These are phyloP conservation scores for Solanum lycopersicoides DNA, from an alignment of 257 asterid genomes.

Conservation along the genomic window DNA sequence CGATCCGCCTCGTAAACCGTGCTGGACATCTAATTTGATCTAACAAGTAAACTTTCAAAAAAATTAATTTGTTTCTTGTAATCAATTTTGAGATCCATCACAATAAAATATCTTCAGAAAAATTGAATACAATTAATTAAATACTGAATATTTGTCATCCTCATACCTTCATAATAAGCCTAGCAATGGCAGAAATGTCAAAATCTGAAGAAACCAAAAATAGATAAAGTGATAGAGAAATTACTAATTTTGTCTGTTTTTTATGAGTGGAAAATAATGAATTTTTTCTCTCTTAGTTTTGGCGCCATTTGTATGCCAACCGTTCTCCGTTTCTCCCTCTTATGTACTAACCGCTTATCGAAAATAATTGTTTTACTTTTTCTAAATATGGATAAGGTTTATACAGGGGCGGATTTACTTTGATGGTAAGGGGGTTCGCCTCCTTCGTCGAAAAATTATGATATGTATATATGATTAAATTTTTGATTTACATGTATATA, in stretches of 20 bases:
- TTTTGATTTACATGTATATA: too few species aligned
- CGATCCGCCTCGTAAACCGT: background rate
- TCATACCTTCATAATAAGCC: background rate
- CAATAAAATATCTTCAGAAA: background rate
- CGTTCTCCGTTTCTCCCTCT: slow-evolving; percentile 1
- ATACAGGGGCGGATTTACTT: too few species aligned
- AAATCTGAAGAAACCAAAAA: background rate
- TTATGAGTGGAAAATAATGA: background rate
- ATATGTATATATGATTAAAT: too few species aligned
- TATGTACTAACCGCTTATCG: background rate
- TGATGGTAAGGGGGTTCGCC: too few species aligned
- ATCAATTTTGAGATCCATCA: background rate
- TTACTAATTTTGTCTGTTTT: background rate
- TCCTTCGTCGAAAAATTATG: too few species aligned
- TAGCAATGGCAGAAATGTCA: background rate
- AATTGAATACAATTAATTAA: too few species aligned
- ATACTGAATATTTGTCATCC: background rate
- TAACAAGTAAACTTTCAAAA: background rate
- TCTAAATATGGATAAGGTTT: too few species aligned
- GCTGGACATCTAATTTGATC: background rate
- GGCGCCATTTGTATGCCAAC: slow-evolving; percentile 15
- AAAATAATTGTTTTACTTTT: too few species aligned
- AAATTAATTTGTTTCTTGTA: background rate
- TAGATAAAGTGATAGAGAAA: background rate
- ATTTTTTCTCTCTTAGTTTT: background rate